phyloP scores from a whole-genome alignment of 1,284 basidiomycete genomes.

The Stereum hirsutum region DNA sequence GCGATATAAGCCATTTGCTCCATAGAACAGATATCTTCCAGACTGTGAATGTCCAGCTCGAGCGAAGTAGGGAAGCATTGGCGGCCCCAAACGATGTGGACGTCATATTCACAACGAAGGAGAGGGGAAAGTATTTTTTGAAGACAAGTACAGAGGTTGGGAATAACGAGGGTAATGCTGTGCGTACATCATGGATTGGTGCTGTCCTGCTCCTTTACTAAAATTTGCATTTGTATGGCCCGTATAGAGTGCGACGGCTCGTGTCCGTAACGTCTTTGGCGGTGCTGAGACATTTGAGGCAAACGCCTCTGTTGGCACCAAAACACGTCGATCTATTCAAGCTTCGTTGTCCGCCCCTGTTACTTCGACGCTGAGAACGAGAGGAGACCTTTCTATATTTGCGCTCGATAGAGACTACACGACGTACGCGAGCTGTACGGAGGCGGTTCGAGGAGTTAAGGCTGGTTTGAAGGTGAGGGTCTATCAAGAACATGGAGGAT shows the following conservation, averaged over 20 bases:
- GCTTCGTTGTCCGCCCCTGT: slow-evolving; percentile 53
- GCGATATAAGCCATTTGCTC: slow-evolving; percentile 57
- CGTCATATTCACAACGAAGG: slow-evolving; percentile 71
- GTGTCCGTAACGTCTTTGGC: slow-evolving; percentile 84
- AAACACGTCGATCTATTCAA: slow-evolving; percentile 80
- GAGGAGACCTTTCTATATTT: slow-evolving; percentile 53
- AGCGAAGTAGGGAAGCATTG: slow-evolving; percentile 47
- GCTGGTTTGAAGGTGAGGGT: slow-evolving; percentile 56
- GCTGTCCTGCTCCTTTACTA: slow-evolving; percentile 2
- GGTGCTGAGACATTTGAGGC: slow-evolving; percentile 87
- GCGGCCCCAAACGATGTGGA: slow-evolving; percentile 74
- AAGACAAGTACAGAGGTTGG: slow-evolving; percentile 91
- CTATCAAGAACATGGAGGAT: slow-evolving; percentile 12
- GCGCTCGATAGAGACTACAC: slow-evolving; percentile 63
- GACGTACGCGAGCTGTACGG: slow-evolving; percentile 60
- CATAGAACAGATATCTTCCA: slow-evolving; percentile 70
- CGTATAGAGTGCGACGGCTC: slow-evolving; percentile 68
- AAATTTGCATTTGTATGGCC: no score
- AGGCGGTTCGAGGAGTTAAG: slow-evolving; percentile 57
- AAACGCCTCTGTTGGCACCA: slow-evolving; percentile 79
- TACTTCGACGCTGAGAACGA: slow-evolving; percentile 46
- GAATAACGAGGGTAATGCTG: slow-evolving; percentile 87
- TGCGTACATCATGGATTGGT: slow-evolving; percentile 28
- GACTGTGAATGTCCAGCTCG: slow-evolving; percentile 64
- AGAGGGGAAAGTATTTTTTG: slow-evolving; percentile 73